phyloP scores from a whole-genome alignment of 257 asterid genomes.

The Linderniella brevidens region DNA sequence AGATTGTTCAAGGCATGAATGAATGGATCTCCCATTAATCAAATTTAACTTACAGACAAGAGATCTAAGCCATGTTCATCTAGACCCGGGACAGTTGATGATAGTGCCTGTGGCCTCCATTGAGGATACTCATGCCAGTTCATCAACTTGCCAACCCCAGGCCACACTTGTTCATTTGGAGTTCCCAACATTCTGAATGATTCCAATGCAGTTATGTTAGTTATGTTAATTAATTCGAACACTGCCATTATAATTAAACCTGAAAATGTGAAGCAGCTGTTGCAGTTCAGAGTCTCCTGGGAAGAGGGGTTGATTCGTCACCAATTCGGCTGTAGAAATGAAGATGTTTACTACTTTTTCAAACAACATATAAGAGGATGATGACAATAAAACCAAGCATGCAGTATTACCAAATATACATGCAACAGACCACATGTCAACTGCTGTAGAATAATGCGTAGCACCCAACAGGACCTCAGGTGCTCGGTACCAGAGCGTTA shows the following conservation, averaged over 20 bases:
- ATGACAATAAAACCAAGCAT: not conserved
- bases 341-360: not conserved
- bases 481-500: conserved; percentile 98
- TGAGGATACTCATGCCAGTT: conserved; percentile 99
- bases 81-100: conserved; percentile 61
- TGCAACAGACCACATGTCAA: conserved; percentile 97
- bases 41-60: conserved; percentile 12
- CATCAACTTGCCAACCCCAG: conserved; percentile 56
- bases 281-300: conserved; percentile 97
- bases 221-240: too few relatives aligned
- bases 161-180: too few relatives aligned
- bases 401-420: conserved; percentile 52
- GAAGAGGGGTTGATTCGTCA: conserved; percentile 75
- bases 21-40: not conserved
- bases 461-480: conserved; percentile 97
- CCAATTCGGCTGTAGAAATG: conserved; percentile 44
- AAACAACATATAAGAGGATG: not conserved
- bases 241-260: not conserved
- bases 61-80: conserved; percentile 65
- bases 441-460: conserved; percentile 90
- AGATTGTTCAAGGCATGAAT: not conserved
- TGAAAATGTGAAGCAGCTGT: conserved; percentile 87
- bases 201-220: not conserved
- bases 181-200: not conserved
- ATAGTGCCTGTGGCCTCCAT: conserved; percentile 68